Evolutionary conservation across 2,329 filamentous ascomycete species (phyloP), one percentile per base, ranked within the genome.

Genomic region (Neonectria magnoliae): DNA sequence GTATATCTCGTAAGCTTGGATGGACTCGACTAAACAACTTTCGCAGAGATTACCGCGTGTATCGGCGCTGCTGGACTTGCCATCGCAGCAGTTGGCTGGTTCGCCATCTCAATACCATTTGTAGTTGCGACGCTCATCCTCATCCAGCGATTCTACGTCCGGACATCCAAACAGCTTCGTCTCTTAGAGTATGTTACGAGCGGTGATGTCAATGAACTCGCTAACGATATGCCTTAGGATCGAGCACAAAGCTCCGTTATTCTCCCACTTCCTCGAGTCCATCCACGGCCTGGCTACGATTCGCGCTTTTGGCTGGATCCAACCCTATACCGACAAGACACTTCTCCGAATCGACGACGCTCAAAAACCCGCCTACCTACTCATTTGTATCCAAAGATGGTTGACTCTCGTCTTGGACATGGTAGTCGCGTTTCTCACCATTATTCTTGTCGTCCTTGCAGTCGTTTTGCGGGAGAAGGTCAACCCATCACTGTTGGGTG

Each of bases 91-190:
- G 80, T 83, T 0, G 77, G 76, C 64, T 85, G 82, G 66, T 79
- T 82, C 1, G 81, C 81, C 4, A 78, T 81, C n/a, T 77, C 79
- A 0, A 79, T 84, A 22, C 84, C 84, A 0, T 73, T 83, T 20
- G 76, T 84, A 2, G 68, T 83, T 33, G 66, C 75, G 8, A 69
- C 78, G 2, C 71, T 84, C 14, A 83, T 82, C 58, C 59, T 81
- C 8, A 78, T 87, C 10, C 84, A 87, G 61, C 81, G 81, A 45
- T 81, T 84, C 66, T 88, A 88, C 64, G 78, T 88, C n/a, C 79
- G 83, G 6, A 88, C 85, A 1, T 87, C 84, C 0, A 83, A 85
- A 4, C 85, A 87, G 60, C 73, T 88, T 7, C 81, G 86, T 54
- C 79, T 85, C 29, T 75, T 87, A 8, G 86, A 88, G 68, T 77